phyloP scores from a whole-genome alignment of 805 yeast species.

The Candida tibetensis region DNA sequence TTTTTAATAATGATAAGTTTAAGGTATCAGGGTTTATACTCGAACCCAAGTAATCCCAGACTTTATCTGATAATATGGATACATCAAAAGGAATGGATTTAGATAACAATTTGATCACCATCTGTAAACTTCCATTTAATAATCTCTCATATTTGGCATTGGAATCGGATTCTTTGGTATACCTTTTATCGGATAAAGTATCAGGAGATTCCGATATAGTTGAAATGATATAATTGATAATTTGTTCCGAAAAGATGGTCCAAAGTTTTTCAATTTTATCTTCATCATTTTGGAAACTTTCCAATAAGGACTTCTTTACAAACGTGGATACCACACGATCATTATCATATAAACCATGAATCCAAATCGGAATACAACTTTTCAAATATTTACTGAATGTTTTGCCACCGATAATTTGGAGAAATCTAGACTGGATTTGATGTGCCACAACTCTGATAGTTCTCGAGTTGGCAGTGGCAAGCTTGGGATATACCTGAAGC shows the following conservation, averaged over 20 bases:
- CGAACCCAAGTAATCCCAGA: slow-evolving; percentile 34
- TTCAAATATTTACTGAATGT: slow-evolving; percentile 62
- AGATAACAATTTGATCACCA: slow-evolving; percentile 34
- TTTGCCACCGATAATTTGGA: slow-evolving; percentile 51
- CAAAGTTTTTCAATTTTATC: slow-evolving; percentile 52
- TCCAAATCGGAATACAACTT: slow-evolving; percentile 70
- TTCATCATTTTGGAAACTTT: slow-evolving; percentile 55
- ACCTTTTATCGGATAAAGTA: slow-evolving; percentile 73
- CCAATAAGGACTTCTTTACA: slow-evolving; percentile 45
- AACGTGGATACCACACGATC: slow-evolving; percentile 60
- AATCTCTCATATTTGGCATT: slow-evolving; percentile 61
- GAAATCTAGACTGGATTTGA: slow-evolving; percentile 52
- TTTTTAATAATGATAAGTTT: slow-evolving; percentile 31
- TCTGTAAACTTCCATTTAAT: slow-evolving; percentile 45
- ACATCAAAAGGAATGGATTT: slow-evolving; percentile 9
- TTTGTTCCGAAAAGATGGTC: slow-evolving; percentile 54
- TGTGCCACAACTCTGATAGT: slow-evolving; percentile 62
- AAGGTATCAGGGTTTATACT: slow-evolving; percentile 22
- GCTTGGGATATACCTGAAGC: slow-evolving; percentile 80
- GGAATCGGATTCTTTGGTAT: slow-evolving; percentile 63
- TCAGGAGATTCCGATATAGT: slow-evolving; percentile 58
- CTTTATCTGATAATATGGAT: slow-evolving; percentile 24
- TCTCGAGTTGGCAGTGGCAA: slow-evolving; percentile 69
- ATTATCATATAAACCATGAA: slow-evolving; percentile 67
- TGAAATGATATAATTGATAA: slow-evolving; percentile 53